A percentile compares a stretch with the other conserved stretches of the same genome.
phyloP scores from a whole-genome alignment of 192 early-diverging fungal genomes.

The Dimargaris cristalligena region DNA sequence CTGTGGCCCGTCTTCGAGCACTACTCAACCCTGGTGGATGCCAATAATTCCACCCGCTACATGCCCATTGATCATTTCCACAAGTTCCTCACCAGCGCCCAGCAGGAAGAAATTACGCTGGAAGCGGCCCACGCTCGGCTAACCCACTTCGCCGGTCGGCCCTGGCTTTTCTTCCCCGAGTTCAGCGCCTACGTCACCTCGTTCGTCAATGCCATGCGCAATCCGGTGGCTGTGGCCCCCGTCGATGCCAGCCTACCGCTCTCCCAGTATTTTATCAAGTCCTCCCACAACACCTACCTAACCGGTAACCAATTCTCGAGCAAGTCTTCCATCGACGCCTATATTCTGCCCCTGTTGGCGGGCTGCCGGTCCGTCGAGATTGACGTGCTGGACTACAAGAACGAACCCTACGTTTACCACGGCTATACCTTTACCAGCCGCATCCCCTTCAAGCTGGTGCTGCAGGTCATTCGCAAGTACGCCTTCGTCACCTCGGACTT shows the following conservation, averaged over 20 bases:
- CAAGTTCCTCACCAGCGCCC: too few relatives aligned
- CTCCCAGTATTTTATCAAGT: conserved; percentile 69
- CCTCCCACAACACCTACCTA: conserved; percentile 87
- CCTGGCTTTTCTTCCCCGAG: neutral
- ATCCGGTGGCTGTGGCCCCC: neutral
- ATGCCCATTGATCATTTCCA: too few relatives aligned
- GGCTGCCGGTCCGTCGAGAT: conserved; percentile 89
- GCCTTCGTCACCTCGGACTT: conserved; percentile 70
- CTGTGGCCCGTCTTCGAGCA: too few relatives aligned
- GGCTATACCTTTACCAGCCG: conserved; percentile 67
- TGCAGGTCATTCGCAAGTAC: conserved; percentile 68
- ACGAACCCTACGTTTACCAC: conserved; percentile 65
- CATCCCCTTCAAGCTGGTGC: conserved; percentile 66
- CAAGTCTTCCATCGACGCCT: conserved; percentile 64
- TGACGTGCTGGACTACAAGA: conserved; percentile 82
- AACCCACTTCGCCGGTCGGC: neutral
- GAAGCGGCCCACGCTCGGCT: neutral
- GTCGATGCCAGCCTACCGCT: conserved; percentile 44
- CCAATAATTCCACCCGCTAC: too few relatives aligned
- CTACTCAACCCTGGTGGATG: too few relatives aligned
- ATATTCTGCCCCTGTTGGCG: conserved; percentile 65
- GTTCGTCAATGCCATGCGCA: neutral
- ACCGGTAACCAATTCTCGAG: conserved; percentile 67
- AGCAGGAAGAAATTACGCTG: neutral
- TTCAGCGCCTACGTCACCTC: neutral